A percentile compares a stretch with the other conserved stretches of the same genome.
Evolutionary conservation across 352 stramenopile species (phyloP).

Genomic region (Phytophthora hybrid): DNA sequence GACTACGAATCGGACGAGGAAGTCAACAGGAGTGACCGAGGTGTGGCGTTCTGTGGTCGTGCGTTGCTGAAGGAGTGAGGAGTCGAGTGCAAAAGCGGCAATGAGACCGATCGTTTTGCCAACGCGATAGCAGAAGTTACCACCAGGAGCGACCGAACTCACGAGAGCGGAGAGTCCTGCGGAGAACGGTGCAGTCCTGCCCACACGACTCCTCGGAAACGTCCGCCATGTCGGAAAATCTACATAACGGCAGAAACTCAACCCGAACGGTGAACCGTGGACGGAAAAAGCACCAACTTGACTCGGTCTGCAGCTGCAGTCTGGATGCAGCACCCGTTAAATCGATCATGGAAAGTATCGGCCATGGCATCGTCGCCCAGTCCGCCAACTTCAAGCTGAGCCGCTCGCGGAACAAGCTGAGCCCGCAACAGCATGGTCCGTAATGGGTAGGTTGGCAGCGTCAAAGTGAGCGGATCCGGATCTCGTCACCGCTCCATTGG

Average conservation of each 20-base stretch:
- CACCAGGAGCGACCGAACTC: constrained; percentile 18
- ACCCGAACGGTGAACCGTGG: constrained; percentile 17
- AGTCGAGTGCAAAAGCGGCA: constrained; percentile 36
- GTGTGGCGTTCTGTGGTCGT: background rate
- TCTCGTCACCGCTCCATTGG: background rate
- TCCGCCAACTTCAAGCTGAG: constrained; percentile 36
- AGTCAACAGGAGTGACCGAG: background rate
- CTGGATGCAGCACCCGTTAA: constrained; percentile 15
- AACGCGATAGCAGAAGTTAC: constrained; percentile 15
- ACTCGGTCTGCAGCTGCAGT: constrained; percentile 17
- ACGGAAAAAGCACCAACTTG: constrained; percentile 11
- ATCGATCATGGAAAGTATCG: constrained; percentile 14
- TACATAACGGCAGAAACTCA: constrained; percentile 18
- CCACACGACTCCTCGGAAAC: constrained; percentile 31
- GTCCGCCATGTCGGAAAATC: constrained; percentile 9
- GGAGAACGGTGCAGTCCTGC: constrained; percentile 27
- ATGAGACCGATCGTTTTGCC: constrained; percentile 33
- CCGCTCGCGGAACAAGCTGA: background rate
- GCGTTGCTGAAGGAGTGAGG: constrained; percentile 18
- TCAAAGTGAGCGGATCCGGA: background rate
- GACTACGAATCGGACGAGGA: background rate
- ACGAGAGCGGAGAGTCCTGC: constrained; percentile 8
- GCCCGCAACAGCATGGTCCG: background rate
- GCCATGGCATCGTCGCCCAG: constrained; percentile 23
- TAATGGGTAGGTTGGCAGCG: background rate